Percentiles rank a stretch among this genome's conserved stretches.
These are phyloP conservation scores for Agrostemma githago DNA, from an alignment of 148 eudicot genomes.

Conservation along the genomic window DNA sequence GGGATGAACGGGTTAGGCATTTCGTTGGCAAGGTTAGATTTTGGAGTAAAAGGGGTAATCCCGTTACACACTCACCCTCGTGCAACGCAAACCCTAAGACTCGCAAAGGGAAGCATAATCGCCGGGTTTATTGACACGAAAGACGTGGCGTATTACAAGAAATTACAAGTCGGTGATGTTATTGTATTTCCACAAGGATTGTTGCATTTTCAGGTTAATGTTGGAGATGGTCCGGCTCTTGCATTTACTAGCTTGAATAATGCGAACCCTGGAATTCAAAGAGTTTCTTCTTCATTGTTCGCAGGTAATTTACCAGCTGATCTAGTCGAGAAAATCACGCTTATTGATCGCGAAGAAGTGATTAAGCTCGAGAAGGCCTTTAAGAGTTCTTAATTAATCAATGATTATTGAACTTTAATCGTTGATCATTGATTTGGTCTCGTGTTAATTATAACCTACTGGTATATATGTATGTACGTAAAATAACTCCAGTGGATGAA, in stretches of 20 bases:
- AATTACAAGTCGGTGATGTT: slow-evolving; percentile 1
- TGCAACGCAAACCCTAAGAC: too few species aligned
- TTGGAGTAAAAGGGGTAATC: too few species aligned
- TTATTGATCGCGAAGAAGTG: too few species aligned
- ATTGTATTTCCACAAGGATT: not conserved
- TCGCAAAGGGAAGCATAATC: not conserved
- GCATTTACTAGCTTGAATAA: not conserved
- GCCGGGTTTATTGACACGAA: not conserved
- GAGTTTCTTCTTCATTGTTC: not conserved
- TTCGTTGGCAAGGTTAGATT: too few species aligned
- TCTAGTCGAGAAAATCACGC: too few species aligned
- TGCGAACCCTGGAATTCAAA: not conserved
- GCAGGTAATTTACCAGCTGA: slow-evolving; percentile 2
- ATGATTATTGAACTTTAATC: too few species aligned
- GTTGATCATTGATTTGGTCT: too few species aligned
- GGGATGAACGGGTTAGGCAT: too few species aligned
- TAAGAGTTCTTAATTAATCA: too few species aligned
- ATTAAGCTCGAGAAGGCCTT: too few species aligned
- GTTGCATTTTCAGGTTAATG: not conserved
- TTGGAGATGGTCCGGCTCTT: not conserved
- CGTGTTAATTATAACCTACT: too few species aligned
- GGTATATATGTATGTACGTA: not conserved
- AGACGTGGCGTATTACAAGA: slow-evolving; percentile 2
- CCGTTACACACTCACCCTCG: too few species aligned
- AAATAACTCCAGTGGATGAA: not conserved